Percentiles rank a stretch among this genome's conserved stretches.
Evolutionary conservation across 78 protist genomes (phyloP).

Genomic region (Emiliania huxleyi): DNA sequence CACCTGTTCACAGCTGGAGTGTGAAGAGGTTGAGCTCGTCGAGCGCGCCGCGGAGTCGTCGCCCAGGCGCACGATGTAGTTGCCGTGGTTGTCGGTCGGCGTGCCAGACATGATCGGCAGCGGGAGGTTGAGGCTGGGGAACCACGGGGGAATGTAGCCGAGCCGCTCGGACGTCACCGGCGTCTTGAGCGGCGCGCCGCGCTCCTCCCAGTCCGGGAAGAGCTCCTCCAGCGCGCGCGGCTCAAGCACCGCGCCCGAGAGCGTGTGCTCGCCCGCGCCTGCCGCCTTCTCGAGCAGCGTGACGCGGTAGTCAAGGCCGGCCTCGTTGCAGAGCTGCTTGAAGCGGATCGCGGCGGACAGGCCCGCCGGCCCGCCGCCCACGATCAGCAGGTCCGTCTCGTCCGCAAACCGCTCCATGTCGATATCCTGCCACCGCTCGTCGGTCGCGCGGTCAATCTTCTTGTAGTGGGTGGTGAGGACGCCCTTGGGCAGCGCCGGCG

Average conservation of each 20-base stretch:
- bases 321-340: slow-evolving; percentile 79
- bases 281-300: slow-evolving; percentile 91
- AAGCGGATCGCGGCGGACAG: slow-evolving; percentile 93
- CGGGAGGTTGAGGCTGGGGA: neutral
- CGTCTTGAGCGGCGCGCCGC: slow-evolving; percentile 86
- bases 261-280: slow-evolving; percentile 84
- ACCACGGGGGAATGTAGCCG: slow-evolving; percentile 56
- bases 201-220: slow-evolving; percentile 90
- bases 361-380: slow-evolving; percentile 99
- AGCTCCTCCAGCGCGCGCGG: slow-evolving; percentile 89
- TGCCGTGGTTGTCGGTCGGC: slow-evolving; percentile 86
- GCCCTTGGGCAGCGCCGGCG: neutral
- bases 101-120: slow-evolving; percentile 39
- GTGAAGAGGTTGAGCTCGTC: too few relatives aligned
- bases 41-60: too few relatives aligned
- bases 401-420: neutral
- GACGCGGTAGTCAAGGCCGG: slow-evolving; percentile 65
- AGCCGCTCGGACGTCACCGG: slow-evolving; percentile 78
- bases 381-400: slow-evolving; percentile 83
- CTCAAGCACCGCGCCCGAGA: slow-evolving; percentile 94
- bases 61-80: slow-evolving; percentile 88
- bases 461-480: slow-evolving; percentile 17
- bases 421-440: neutral
- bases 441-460: neutral
- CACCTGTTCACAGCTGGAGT: too few relatives aligned